Evolutionary conservation across 768 basidiomycete species (phyloP).

Genomic region (Mycena vulgaris): DNA sequence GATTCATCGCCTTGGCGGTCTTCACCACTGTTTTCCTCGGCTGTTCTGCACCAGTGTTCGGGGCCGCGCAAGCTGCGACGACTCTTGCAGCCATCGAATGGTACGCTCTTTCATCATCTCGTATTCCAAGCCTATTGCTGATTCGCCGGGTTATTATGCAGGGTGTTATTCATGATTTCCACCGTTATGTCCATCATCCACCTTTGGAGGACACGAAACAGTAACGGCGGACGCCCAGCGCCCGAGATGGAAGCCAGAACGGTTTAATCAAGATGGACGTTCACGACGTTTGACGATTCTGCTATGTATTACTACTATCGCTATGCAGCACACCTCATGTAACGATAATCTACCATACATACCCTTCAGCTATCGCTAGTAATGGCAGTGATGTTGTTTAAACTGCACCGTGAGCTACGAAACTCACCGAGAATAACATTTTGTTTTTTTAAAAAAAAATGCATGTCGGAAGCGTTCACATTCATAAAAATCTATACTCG

Average conservation of each 20-base stretch:
- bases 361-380: constrained; percentile 7
- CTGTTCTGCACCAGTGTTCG: constrained; percentile 23
- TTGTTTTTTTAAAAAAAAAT: background rate
- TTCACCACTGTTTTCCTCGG: constrained; percentile 23
- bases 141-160: constrained; percentile 8
- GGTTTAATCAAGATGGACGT: constrained; percentile 21
- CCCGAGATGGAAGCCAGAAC: constrained; percentile 27
- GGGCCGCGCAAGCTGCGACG: constrained; percentile 28
- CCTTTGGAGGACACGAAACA: constrained; percentile 22
- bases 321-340: constrained; percentile 21
- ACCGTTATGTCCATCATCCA: constrained; percentile 24
- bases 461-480: background rate
- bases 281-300: constrained; percentile 12
- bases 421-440: background rate
- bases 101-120: constrained; percentile 14
- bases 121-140: constrained; percentile 14
- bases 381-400: constrained; percentile 1
- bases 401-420: constrained; percentile 1
- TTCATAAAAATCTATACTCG: background rate
- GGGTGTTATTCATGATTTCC: constrained; percentile 25
- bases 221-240: constrained; percentile 23
- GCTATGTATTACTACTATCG: constrained; percentile 14
- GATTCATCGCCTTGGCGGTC: constrained; percentile 29
- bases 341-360: constrained; percentile 19
- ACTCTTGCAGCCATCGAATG: constrained; percentile 27